Conservation (phyloP, 352 stramenopile species). For the Globisporangium irregulare region DNA sequence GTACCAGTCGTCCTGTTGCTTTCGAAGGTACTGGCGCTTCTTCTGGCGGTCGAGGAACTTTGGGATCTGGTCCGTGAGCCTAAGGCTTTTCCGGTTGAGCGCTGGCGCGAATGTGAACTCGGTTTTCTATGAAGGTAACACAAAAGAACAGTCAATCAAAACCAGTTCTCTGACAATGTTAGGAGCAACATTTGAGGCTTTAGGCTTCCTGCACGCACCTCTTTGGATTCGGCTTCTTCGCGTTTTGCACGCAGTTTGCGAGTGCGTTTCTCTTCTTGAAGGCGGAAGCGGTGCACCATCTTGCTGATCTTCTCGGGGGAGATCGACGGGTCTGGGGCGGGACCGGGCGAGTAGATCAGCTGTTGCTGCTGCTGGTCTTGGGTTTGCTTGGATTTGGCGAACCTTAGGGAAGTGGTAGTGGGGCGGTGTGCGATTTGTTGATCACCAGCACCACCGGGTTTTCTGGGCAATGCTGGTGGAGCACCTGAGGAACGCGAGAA, state of each 20-base stretch:
- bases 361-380: slow-evolving; percentile 3
- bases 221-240: slow-evolving; percentile 29
- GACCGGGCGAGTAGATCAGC: slow-evolving; percentile 17
- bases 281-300: slow-evolving; percentile 37
- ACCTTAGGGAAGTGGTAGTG: background rate
- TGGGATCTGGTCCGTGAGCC: slow-evolving; percentile 34
- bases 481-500: background rate
- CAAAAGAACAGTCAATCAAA: background rate
- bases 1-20: slow-evolving; percentile 26
- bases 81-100: slow-evolving; percentile 38
- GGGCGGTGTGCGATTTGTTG: slow-evolving; percentile 2
- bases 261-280: slow-evolving; percentile 35
- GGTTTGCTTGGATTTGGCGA: slow-evolving; percentile 11
- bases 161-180: background rate
- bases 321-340: slow-evolving; percentile 17
- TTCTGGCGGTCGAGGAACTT: slow-evolving; percentile 39
- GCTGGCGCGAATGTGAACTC: slow-evolving; percentile 27
- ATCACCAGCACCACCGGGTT: background rate
- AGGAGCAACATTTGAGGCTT: background rate
- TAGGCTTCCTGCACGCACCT: background rate
- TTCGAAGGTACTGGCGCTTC: slow-evolving; percentile 22
- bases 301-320: slow-evolving; percentile 28
- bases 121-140: slow-evolving; percentile 16
- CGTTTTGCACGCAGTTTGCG: slow-evolving; percentile 28
- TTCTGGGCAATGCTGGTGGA: slow-evolving; percentile 9